Percentiles rank a stretch among this genome's conserved stretches.
Evolutionary conservation across 2,329 filamentous ascomycete genomes (phyloP).

Genomic region (Trichoderma aggressivum): DNA sequence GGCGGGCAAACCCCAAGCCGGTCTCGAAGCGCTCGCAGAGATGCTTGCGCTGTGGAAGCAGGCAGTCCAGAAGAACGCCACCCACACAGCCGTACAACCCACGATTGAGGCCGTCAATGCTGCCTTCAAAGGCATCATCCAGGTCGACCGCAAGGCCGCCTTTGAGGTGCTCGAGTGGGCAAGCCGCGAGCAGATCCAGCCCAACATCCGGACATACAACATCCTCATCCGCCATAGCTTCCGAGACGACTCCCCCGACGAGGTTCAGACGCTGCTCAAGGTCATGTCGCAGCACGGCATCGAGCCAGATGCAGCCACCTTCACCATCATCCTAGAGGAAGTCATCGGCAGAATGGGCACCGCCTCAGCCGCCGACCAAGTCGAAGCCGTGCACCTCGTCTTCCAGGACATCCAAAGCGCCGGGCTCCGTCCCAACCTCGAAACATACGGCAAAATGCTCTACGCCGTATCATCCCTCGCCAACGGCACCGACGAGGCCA

Average conservation of each 20-base stretch:
- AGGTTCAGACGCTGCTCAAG: conserved; percentile 51
- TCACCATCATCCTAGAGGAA: conserved; percentile 67
- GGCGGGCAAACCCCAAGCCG: conserved; percentile 50
- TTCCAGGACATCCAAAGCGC: conserved; percentile 56
- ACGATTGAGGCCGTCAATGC: conserved; percentile 66
- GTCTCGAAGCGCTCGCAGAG: conserved; percentile 61
- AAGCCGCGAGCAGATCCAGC: conserved; percentile 49
- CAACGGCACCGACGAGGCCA: conserved; percentile 44
- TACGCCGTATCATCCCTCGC: conserved; percentile 43
- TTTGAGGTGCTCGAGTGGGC: conserved; percentile 59
- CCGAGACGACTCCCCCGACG: conserved; percentile 43
- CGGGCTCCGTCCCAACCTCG: conserved; percentile 57
- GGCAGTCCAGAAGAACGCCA: conserved; percentile 31
- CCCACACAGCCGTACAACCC: conserved; percentile 51
- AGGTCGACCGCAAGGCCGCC: conserved; percentile 47
- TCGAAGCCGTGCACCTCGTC: conserved; percentile 48
- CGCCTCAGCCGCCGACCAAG: conserved; percentile 46
- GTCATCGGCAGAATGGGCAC: conserved; percentile 43
- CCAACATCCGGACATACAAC: conserved; percentile 63
- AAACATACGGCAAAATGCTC: conserved; percentile 68
- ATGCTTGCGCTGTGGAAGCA: conserved; percentile 60
- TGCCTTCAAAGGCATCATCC: conserved; percentile 61
- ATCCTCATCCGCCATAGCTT: conserved; percentile 62
- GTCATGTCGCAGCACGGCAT: conserved; percentile 58
- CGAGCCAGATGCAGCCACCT: conserved; percentile 63